Conservation (phyloP, 768 basidiomycete species). For the Lactifluus piperatus region DNA sequence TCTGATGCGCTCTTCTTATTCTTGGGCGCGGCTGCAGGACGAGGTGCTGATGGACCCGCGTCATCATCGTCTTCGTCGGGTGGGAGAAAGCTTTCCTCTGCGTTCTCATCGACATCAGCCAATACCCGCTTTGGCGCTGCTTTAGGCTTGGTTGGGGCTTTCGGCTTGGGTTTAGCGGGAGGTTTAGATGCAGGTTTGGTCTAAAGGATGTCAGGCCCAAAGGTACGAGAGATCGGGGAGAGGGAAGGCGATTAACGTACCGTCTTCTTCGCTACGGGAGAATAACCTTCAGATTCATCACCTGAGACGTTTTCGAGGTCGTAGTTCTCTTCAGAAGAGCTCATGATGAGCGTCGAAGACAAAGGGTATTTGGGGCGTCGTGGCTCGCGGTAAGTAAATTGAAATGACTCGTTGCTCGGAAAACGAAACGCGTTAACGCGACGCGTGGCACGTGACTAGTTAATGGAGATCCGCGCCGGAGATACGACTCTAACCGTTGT, state of each 20-base stretch:
- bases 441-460: slow-evolving; percentile 16
- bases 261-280: slow-evolving; percentile 47
- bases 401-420: too few species aligned
- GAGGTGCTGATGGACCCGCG: slow-evolving; percentile 23
- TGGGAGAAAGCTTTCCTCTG: slow-evolving; percentile 38
- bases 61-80: slow-evolving; percentile 34
- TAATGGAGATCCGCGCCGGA: too few species aligned
- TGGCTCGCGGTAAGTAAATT: not conserved
- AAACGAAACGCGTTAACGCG: not conserved
- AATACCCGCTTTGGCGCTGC: slow-evolving; percentile 53
- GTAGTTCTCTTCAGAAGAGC: slow-evolving; percentile 69
- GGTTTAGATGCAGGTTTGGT: slow-evolving; percentile 38
- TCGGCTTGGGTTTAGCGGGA: slow-evolving; percentile 38
- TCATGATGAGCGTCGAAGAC: slow-evolving; percentile 37
- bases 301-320: slow-evolving; percentile 49
- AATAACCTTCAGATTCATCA: slow-evolving; percentile 62
- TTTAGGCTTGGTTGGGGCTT: slow-evolving; percentile 42
- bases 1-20: slow-evolving; percentile 90
- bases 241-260: slow-evolving; percentile 21
- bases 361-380: not conserved
- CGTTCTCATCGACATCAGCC: slow-evolving; percentile 54
- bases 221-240: not conserved
- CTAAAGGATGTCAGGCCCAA: slow-evolving; percentile 25
- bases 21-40: slow-evolving; percentile 25
- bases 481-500: too few species aligned